Evolutionary conservation across 345 rosid genomes (phyloP), one percentile per base, ranked within the genome.

Genomic region (Iberis pinnata): DNA sequence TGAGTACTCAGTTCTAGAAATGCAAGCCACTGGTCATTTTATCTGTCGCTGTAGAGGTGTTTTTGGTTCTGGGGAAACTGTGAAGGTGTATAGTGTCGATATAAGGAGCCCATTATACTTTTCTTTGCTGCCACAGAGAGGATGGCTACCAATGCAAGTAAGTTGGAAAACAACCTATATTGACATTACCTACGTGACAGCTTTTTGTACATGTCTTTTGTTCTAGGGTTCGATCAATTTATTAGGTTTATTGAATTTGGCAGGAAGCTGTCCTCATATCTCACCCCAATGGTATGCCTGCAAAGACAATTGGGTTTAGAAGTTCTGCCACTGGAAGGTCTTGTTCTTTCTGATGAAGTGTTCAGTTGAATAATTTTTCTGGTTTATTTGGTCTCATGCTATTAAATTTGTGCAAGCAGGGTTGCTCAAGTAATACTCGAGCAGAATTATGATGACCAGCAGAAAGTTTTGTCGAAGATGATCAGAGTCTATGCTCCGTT

Each of bases 291-390:
- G 83, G 75, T 61, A 60, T 72, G 56, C 96, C 95, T 25, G 72
- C 98, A 8, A 88, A 83, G 76, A 77, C 93, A 67, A 66, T 85
- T 56, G 74, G 72, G 49, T 75, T 92, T 58, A 80, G 81, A 73
- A 88, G 98, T 81, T 80, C 84, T 46, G 74, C 78, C 69, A 78
- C 88, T 67, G 93, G 86, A 83, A 88, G 98, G 98, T 92, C 52
- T 56, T 38, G 25, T 62, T 58, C 49, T 42, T 66, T 41, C 65
- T 43, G 38, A 48, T 41, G 20, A 48, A 7, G 40, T 15, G 55
- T 63, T 44, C 32, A 39, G 4, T 49, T 70, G 12, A 27, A 13
- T 13, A 31, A 16, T 33, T 58, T 58, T 58, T 17, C 29, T 42
- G 14, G 44, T 42, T 15, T 10, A 48, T 29, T 46, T 50, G 22